Conservation (phyloP, 805 yeast genomes). For the Pichia californica region DNA sequence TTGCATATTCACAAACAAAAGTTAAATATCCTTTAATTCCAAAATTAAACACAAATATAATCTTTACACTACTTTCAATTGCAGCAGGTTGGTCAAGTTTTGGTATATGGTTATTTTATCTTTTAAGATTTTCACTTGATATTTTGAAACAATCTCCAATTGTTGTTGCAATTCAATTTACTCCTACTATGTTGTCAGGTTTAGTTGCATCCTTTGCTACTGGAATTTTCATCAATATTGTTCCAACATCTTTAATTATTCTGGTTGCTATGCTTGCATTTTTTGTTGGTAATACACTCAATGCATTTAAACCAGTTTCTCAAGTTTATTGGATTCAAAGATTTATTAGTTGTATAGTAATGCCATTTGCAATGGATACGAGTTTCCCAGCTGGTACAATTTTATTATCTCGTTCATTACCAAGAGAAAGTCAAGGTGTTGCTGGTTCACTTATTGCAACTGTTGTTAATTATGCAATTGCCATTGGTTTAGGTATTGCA, state of each 20-base stretch:
- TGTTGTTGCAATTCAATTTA: slow-evolving; percentile 39
- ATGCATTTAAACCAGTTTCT: slow-evolving; percentile 49
- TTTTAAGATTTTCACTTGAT: slow-evolving; percentile 44
- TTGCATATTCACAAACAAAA: slow-evolving; percentile 43
- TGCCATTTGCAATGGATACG: slow-evolving; percentile 72
- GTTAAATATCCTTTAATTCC: slow-evolving; percentile 27
- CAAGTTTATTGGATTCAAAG: slow-evolving; percentile 56
- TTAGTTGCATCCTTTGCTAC: slow-evolving; percentile 47
- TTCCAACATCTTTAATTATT: slow-evolving; percentile 46
- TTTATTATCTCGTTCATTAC: slow-evolving; percentile 52
- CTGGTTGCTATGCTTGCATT: slow-evolving; percentile 48
- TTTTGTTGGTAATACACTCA: slow-evolving; percentile 44
- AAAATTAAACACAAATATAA: slow-evolving; percentile 38
- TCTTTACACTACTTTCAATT: slow-evolving; percentile 43
- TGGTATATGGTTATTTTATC: slow-evolving; percentile 67
- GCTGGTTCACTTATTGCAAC: slow-evolving; percentile 72
- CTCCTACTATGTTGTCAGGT: slow-evolving; percentile 48
- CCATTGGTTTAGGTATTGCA: slow-evolving; percentile 65
- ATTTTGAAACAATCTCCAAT: slow-evolving; percentile 44
- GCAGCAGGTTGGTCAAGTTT: slow-evolving; percentile 73
- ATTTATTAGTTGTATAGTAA: slow-evolving; percentile 48
- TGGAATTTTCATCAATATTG: slow-evolving; percentile 39
- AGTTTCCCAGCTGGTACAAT: slow-evolving; percentile 72
- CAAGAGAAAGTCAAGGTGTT: slow-evolving; percentile 64
- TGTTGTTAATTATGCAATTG: slow-evolving; percentile 63